phyloP scores from a whole-genome alignment of 1,284 basidiomycete species.

The Anthracocystis walkeri region DNA sequence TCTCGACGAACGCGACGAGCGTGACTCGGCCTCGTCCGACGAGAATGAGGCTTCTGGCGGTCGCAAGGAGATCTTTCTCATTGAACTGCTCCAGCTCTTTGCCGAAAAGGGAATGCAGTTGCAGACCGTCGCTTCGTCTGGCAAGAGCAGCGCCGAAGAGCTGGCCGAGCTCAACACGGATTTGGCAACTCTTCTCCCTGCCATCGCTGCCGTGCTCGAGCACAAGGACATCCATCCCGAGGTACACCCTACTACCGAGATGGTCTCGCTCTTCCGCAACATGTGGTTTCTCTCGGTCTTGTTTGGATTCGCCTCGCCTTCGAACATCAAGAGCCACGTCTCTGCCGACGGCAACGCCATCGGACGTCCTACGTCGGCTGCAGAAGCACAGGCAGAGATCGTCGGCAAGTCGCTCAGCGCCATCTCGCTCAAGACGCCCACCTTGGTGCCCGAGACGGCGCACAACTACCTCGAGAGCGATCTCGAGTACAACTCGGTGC shows the following conservation, averaged over 20 bases:
- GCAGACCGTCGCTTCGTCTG: slow-evolving; percentile 79
- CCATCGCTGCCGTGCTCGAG: slow-evolving; percentile 87
- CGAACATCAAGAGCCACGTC: slow-evolving; percentile 28
- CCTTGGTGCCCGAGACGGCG: slow-evolving; percentile 83
- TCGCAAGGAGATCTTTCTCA: slow-evolving; percentile 75
- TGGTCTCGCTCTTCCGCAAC: slow-evolving; percentile 88
- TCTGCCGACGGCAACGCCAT: slow-evolving; percentile 19
- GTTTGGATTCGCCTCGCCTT: slow-evolving; percentile 75
- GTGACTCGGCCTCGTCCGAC: slow-evolving; percentile 75
- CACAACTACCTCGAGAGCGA: slow-evolving; percentile 88
- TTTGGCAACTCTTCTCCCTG: slow-evolving; percentile 76
- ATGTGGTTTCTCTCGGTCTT: slow-evolving; percentile 93
- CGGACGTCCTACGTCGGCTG: slow-evolving; percentile 69
- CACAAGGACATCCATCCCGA: slow-evolving; percentile 81
- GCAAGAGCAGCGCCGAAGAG: slow-evolving; percentile 57
- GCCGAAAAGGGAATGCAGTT: slow-evolving; percentile 91
- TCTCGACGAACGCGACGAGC: slow-evolving; percentile 48
- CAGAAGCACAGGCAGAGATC: slow-evolving; percentile 82
- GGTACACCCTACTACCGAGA: slow-evolving; percentile 74
- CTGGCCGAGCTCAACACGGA: slow-evolving; percentile 60
- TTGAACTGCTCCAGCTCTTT: slow-evolving; percentile 86
- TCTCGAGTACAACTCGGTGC: slow-evolving; percentile 91
- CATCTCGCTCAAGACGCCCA: slow-evolving; percentile 89
- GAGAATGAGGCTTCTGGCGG: slow-evolving; percentile 78
- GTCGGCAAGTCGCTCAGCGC: slow-evolving; percentile 73